Conservation (phyloP, 352 stramenopile species). For the Blastocystis sp. region DNA sequence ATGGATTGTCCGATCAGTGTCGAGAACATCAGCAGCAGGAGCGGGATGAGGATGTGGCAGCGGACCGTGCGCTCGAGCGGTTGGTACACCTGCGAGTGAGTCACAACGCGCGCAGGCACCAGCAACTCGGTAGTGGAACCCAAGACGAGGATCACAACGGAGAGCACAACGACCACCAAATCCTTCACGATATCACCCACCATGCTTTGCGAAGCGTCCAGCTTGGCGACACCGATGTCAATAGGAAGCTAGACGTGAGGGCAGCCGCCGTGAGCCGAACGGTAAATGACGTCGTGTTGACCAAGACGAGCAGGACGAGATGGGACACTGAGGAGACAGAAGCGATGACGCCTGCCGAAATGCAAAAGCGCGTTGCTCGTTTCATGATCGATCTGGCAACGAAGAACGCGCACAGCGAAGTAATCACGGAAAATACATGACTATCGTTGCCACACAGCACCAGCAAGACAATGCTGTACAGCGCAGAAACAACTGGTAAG, state of each 20-base stretch:
- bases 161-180: slow-evolving; percentile 25
- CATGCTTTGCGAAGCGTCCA: neutral
- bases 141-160: slow-evolving; percentile 30
- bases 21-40: slow-evolving; percentile 28
- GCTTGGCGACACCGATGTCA: slow-evolving; percentile 20
- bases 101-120: neutral
- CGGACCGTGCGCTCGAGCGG: neutral
- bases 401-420: slow-evolving; percentile 9
- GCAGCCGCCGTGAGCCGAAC: neutral
- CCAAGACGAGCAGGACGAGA: neutral
- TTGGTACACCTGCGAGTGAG: neutral
- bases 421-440: slow-evolving; percentile 19
- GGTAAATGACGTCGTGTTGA: neutral
- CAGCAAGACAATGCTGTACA: slow-evolving; percentile 39
- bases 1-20: slow-evolving; percentile 4
- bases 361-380: neutral
- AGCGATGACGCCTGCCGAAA: neutral
- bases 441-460: neutral
- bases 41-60: slow-evolving; percentile 22
- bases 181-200: neutral
- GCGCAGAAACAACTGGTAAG: slow-evolving; percentile 21
- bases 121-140: neutral
- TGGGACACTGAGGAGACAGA: neutral
- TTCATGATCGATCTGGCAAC: slow-evolving; percentile 15
- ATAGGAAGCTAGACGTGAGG: neutral